These are phyloP conservation scores for Cryphonectria naterciae DNA, from an alignment of 2,329 filamentous ascomycete genomes.

Conservation along the genomic window DNA sequence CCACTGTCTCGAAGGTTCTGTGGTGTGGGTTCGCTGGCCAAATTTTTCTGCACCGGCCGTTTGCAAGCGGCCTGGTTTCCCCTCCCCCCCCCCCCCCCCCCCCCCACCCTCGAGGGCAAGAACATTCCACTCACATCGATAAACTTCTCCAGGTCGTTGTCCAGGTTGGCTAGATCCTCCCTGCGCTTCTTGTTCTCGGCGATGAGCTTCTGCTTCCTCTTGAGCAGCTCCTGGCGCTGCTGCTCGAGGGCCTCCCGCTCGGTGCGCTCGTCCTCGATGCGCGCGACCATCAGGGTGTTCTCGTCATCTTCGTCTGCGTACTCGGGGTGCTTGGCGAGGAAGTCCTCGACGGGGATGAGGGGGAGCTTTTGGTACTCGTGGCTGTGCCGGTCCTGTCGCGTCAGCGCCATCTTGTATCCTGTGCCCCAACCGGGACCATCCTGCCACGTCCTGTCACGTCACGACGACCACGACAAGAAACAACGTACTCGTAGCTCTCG, in stretches of 20 bases:
- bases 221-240: constrained; percentile 76
- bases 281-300: constrained; percentile 82
- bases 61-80: not conserved
- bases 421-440: too few species aligned
- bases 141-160: constrained; percentile 91
- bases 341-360: constrained; percentile 81
- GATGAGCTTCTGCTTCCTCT: constrained; percentile 65
- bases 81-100: too few species aligned
- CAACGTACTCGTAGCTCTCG: constrained; percentile 83
- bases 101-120: not conserved
- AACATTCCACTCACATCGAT: constrained; percentile 68
- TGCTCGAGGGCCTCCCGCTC: constrained; percentile 86
- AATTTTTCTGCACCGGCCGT: constrained; percentile 31
- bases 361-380: constrained; percentile 89
- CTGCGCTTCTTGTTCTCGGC: constrained; percentile 87
- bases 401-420: not conserved
- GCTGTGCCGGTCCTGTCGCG: constrained; percentile 46
- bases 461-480: not conserved
- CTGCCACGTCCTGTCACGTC: too few species aligned
- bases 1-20: too few species aligned
- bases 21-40: constrained; percentile 86
- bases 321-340: constrained; percentile 76
- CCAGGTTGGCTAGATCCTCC: constrained; percentile 87
- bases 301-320: constrained; percentile 69
- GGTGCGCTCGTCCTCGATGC: constrained; percentile 87